phyloP scores from a whole-genome alignment of 2,329 filamentous ascomycete genomes.

The Hypoxylon sp. region DNA sequence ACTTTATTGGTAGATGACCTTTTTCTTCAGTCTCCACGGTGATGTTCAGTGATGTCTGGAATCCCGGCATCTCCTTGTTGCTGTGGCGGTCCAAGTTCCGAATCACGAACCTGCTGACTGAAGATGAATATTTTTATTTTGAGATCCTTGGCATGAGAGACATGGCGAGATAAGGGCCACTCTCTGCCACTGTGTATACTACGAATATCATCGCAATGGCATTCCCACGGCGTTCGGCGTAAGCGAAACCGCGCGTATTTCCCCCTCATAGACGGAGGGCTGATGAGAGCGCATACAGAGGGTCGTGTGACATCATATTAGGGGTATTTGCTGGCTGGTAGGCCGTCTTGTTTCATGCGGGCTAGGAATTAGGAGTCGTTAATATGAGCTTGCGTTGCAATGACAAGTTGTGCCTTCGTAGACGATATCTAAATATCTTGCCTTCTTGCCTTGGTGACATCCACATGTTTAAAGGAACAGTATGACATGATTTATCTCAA shows the following conservation, averaged over 20 bases:
- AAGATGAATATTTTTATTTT: constrained; percentile 1
- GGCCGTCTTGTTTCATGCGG: constrained; percentile 22
- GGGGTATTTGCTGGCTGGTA: constrained; percentile 23
- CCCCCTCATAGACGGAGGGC: constrained; percentile 25
- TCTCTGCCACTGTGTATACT: constrained; percentile 35
- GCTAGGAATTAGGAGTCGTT: constrained; percentile 13
- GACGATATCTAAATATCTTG: background rate
- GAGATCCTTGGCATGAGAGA: constrained; percentile 17
- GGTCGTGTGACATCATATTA: constrained; percentile 16
- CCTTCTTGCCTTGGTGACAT: background rate
- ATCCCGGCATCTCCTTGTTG: background rate
- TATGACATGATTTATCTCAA: background rate
- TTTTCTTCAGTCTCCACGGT: background rate
- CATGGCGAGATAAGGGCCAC: constrained; percentile 10
- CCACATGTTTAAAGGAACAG: background rate
- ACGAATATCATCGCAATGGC: constrained; percentile 24
- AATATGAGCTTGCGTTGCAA: constrained; percentile 29
- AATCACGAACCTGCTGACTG: background rate
- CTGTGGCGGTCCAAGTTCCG: background rate
- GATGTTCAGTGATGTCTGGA: background rate
- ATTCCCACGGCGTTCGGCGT: constrained; percentile 38
- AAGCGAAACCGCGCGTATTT: constrained; percentile 17
- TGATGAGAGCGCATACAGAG: constrained; percentile 4
- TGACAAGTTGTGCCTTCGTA: constrained; percentile 1
- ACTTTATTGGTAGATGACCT: background rate